Percentiles rank a stretch among this genome's conserved stretches.
phyloP scores from a whole-genome alignment of 2,329 filamentous ascomycete genomes.

The Trichoderma sp. region DNA sequence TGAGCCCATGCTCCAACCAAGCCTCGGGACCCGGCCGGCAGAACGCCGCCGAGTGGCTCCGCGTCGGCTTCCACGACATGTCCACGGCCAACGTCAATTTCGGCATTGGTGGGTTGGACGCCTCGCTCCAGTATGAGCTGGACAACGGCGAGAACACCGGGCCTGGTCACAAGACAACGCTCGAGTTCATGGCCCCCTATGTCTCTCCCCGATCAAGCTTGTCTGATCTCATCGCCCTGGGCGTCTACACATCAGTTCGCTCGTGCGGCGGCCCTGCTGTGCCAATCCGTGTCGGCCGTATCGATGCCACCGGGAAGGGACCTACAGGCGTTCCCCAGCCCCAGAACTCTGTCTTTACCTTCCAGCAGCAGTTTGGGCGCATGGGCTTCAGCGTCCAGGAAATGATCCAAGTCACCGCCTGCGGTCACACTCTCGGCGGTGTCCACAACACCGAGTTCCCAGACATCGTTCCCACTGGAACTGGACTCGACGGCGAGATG shows the following conservation, averaged over 20 bases:
- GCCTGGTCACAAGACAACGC: constrained; percentile 51
- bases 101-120: constrained; percentile 54
- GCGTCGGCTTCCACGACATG: constrained; percentile 62
- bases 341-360: constrained; percentile 51
- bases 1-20: constrained; percentile 55
- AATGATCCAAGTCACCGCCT: constrained; percentile 60
- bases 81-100: constrained; percentile 49
- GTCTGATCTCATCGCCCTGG: constrained; percentile 56
- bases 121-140: constrained; percentile 58
- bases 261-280: constrained; percentile 57
- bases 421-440: constrained; percentile 59
- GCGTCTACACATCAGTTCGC: constrained; percentile 56
- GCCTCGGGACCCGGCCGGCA: constrained; percentile 52
- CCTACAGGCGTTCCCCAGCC: constrained; percentile 53
- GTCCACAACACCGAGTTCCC: constrained; percentile 55
- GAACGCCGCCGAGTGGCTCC: constrained; percentile 60
- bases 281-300: constrained; percentile 50
- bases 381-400: constrained; percentile 55
- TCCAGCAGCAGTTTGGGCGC: constrained; percentile 53
- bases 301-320: constrained; percentile 50
- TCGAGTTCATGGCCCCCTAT: constrained; percentile 53
- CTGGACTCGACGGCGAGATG: constrained; percentile 42
- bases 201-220: constrained; percentile 50
- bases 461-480: constrained; percentile 46
- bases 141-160: constrained; percentile 54